A percentile compares a stretch with the other conserved stretches of the same genome.
Conservation (phyloP, 192 early-diverging fungal genomes). For the Backusella tarrabulga region DNA sequence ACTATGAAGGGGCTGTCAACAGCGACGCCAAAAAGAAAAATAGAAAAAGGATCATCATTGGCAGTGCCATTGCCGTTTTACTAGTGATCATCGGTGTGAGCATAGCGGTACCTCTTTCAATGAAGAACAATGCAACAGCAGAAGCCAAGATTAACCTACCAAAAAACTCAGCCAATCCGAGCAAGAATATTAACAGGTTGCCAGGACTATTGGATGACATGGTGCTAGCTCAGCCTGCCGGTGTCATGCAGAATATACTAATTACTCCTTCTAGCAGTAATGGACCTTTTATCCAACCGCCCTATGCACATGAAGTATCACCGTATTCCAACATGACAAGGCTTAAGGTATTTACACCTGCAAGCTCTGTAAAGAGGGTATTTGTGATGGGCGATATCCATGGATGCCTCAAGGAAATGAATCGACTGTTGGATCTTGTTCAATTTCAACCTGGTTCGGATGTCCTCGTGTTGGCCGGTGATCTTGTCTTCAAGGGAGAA, state of each 20-base stretch:
- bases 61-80: not conserved
- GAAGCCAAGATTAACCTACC: not conserved
- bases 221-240: not conserved
- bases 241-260: not conserved
- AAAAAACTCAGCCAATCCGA: not conserved
- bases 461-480: constrained; percentile 63
- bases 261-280: no score
- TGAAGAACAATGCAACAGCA: not conserved
- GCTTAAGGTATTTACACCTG: not conserved
- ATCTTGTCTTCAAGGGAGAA: constrained; percentile 63
- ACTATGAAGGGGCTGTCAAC: not conserved
- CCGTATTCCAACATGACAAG: constrained; percentile 31
- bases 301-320: constrained; percentile 4
- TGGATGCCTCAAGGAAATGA: constrained; percentile 56
- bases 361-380: constrained; percentile 29
- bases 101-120: constrained; percentile 8
- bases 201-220: constrained; percentile 5
- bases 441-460: constrained; percentile 39
- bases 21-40: not conserved
- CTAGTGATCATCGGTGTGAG: not conserved
- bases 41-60: not conserved
- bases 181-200: not conserved
- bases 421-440: constrained; percentile 47
- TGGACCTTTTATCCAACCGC: not conserved
- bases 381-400: constrained; percentile 78